phyloP scores from a whole-genome alignment of 2,329 filamentous ascomycete species.

The Diplodia mutila region DNA sequence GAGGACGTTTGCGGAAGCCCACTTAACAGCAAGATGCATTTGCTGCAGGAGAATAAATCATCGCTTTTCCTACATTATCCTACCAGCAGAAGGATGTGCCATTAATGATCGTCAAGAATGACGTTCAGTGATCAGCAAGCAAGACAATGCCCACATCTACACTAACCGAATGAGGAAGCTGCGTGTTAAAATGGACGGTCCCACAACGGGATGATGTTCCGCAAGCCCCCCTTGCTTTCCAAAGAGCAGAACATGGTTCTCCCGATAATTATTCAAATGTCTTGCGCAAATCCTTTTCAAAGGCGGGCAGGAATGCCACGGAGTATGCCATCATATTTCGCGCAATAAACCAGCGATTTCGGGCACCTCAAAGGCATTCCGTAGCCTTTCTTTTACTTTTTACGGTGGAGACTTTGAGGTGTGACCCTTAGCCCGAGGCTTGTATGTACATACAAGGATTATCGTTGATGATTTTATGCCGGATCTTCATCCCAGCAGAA shows the following conservation, averaged over 20 bases:
- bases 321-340: too few species aligned
- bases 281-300: background rate
- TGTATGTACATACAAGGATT: background rate
- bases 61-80: background rate
- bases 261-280: background rate
- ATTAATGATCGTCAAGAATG: background rate
- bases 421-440: background rate
- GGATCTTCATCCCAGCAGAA: background rate
- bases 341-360: too few species aligned
- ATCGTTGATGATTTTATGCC: background rate
- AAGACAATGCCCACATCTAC: too few species aligned
- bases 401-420: background rate
- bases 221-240: background rate
- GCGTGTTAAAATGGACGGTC: background rate
- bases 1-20: background rate
- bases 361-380: too few species aligned
- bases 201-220: background rate
- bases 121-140: background rate
- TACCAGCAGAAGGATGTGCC: background rate
- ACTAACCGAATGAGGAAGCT: background rate
- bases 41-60: background rate
- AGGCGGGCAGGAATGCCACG: background rate
- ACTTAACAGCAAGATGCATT: background rate
- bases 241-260: background rate
- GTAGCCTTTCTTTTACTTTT: too few species aligned